Percentiles rank a stretch among this genome's conserved stretches.
phyloP scores from a whole-genome alignment of 116 monocot species.

The Trichopus zeylanicus region DNA sequence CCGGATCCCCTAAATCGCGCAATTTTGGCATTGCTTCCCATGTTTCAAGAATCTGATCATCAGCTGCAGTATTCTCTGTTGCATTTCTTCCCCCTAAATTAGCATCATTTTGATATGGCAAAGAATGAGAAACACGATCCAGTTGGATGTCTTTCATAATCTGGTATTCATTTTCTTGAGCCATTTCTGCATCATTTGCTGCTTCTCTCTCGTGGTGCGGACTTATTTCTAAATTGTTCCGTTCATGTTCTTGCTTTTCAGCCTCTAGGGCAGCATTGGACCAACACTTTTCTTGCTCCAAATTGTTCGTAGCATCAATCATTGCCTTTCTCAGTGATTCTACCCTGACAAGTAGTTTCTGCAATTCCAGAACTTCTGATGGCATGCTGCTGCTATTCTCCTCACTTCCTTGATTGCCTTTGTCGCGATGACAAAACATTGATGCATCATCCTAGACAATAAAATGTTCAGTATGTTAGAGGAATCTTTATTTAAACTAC shows the following conservation, averaged over 20 bases:
- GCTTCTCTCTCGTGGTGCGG: not conserved
- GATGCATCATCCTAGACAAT: constrained; percentile 10
- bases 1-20: not conserved
- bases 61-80: constrained; percentile 14
- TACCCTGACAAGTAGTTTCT: constrained; percentile 31
- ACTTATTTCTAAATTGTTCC: not conserved
- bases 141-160: constrained; percentile 84
- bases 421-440: not conserved
- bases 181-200: constrained; percentile 8
- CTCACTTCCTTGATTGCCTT: not conserved
- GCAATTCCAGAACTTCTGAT: constrained; percentile 32
- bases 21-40: constrained; percentile 81
- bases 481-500: no score
- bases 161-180: constrained; percentile 26
- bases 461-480: not conserved
- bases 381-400: constrained; percentile 2
- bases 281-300: constrained; percentile 17
- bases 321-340: constrained; percentile 31
- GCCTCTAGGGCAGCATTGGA: constrained; percentile 8
- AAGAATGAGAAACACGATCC: constrained; percentile 42
- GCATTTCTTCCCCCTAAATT: not conserved
- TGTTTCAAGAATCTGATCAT: constrained; percentile 68
- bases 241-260: constrained; percentile 17
- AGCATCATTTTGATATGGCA: constrained; percentile 9
- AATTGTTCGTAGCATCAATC: constrained; percentile 11